Conservation (phyloP, 192 early-diverging fungal genomes). For the Coemansia biformis region DNA sequence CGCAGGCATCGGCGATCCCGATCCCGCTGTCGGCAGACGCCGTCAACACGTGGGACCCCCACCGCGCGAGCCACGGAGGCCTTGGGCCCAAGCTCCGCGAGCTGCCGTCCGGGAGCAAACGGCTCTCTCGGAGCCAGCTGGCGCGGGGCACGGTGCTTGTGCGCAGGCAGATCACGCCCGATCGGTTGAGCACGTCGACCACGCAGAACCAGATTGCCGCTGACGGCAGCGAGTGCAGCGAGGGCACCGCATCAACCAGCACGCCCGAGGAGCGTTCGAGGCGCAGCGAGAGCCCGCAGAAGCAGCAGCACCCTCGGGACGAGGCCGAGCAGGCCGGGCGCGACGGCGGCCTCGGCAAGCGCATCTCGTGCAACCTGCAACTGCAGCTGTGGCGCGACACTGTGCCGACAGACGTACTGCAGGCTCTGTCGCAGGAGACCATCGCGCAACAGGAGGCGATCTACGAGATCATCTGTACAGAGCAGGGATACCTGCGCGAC, state of each 20-base stretch:
- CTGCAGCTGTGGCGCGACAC: slow-evolving; percentile 49
- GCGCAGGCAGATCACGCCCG: slow-evolving; percentile 5
- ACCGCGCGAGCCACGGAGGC: too few relatives aligned
- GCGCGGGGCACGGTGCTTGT: slow-evolving; percentile 3
- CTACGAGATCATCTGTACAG: slow-evolving; percentile 81
- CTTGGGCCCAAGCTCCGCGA: too few relatives aligned
- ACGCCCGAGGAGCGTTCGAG: background rate
- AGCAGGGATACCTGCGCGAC: slow-evolving; percentile 84
- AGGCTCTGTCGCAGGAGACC: slow-evolving; percentile 17
- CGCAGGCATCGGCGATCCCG: background rate
- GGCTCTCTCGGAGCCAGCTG: background rate
- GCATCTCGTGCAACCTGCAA: slow-evolving; percentile 23
- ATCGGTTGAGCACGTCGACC: background rate
- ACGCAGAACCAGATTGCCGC: slow-evolving; percentile 1
- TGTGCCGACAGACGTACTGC: slow-evolving; percentile 27
- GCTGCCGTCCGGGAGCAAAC: background rate
- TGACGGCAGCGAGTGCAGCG: slow-evolving; percentile 3
- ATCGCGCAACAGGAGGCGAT: slow-evolving; percentile 76
- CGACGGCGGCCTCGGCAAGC: background rate
- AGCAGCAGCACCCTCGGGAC: background rate
- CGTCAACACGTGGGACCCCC: too few relatives aligned
- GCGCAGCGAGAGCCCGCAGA: background rate
- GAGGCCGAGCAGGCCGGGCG: too few relatives aligned
- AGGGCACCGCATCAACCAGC: background rate
- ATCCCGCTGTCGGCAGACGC: background rate